Evolutionary conservation across 106 monocot genomes (phyloP).

Genomic region (Apostasia ramifera): DNA sequence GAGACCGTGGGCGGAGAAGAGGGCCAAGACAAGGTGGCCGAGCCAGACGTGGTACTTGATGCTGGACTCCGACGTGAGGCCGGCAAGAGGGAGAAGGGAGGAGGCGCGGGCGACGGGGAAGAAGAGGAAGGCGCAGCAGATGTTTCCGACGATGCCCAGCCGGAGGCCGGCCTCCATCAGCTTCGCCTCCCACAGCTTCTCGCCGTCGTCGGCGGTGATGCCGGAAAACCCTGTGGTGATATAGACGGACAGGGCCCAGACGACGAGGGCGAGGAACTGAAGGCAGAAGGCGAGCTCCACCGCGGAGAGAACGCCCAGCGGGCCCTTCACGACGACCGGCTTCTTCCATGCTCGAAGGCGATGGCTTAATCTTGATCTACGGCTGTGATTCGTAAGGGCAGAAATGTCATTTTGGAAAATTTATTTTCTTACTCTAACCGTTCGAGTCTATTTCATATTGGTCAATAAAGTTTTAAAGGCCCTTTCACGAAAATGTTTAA

Average conservation of each 20-base stretch:
- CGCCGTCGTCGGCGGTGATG: constrained; percentile 7
- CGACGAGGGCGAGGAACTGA: constrained; percentile 54
- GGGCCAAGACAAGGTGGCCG: constrained; percentile 55
- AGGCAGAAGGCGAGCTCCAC: constrained; percentile 44
- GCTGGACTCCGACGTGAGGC: constrained; percentile 67
- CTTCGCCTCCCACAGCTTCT: constrained; percentile 51
- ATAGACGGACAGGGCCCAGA: constrained; percentile 44
- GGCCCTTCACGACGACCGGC: constrained; percentile 53
- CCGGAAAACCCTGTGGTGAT: constrained; percentile 13
- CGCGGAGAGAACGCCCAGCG: constrained; percentile 49
- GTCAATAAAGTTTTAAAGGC: too few species aligned
- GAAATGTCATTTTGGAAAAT: background rate
- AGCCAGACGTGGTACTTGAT: constrained; percentile 81
- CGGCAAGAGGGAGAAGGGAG: constrained; percentile 52
- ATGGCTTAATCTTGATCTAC: background rate
- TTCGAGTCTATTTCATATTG: too few species aligned
- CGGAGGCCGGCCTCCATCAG: constrained; percentile 21
- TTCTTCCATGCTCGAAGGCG: constrained; percentile 36
- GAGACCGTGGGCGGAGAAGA: constrained; percentile 50
- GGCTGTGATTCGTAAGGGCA: background rate
- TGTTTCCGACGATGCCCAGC: constrained; percentile 38
- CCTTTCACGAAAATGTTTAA: too few species aligned
- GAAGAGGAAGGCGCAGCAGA: constrained; percentile 71
- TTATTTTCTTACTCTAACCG: too few species aligned
- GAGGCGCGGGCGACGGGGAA: constrained; percentile 65